Base-by-base conservation (phyloP, 257 asterid species). In the Eucommia ulmoides region DNA sequence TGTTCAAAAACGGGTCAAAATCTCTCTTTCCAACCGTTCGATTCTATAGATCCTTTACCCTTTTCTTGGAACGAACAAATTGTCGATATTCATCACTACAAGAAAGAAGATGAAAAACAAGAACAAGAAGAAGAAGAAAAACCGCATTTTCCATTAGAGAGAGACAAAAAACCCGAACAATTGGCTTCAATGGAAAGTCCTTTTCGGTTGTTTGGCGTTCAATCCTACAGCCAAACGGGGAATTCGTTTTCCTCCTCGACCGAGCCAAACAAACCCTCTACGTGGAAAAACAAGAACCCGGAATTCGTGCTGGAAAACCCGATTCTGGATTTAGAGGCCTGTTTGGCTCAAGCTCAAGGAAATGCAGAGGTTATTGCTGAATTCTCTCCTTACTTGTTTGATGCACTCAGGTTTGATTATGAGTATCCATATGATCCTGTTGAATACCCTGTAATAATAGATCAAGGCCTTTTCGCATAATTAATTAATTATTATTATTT, bases 401-500 rank as follows among this genome's bases (percentile, higher is more conserved):
- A 71, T 54, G 21, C 75, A 7, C 49, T 71, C 54, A 78, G 45
- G 74, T 67, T 69, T 25, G 86, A 75, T 53, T 53, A 49, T 6
- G 83, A 74, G 70, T 65, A 66, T 59, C 71, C 72, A 8, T 57
- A 48, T 24, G 94, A 82, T 33, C 22, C 74, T 2, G 41, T 76
- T 61, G 88, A 84, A 23, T 78, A 77, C 62, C 72, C 80, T 61
- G 84, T 77, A 45, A 72, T 35, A 35, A 42, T 83, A 55, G 84
- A 69, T 49, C 88, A 81, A 63, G 89, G 94, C 63, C 67, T 87
- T 26, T 83, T 54, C 53, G 80, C 77, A 56, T 69, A 68, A 63
- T 74, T 71, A 83, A 49, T 45, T 6, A 8, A 45, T 22, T 22
- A 25, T 33, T 22, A 20, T 49, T 60, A 22, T 56, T 53, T 19